Evolutionary conservation across 441 rosid species (phyloP).

Genomic region (Syzygium syzygioides): DNA sequence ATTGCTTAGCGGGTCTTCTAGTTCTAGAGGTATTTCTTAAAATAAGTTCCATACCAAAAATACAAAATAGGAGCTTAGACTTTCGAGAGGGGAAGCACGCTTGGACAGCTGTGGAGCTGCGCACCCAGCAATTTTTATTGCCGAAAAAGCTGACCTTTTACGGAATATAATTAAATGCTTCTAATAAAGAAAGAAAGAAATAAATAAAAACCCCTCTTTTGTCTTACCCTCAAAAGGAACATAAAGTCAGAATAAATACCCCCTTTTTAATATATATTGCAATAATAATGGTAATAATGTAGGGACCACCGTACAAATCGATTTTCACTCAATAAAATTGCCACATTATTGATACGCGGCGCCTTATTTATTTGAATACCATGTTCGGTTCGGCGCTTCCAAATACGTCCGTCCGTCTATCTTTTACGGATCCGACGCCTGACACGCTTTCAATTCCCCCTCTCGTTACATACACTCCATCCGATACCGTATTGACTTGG

Average conservation of each 20-base stretch:
- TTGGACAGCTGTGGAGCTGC: neutral
- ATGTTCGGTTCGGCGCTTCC: fast-evolving
- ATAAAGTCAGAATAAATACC: neutral
- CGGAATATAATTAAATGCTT: neutral
- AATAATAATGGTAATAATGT: neutral
- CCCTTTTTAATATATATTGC: neutral
- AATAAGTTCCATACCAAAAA: neutral
- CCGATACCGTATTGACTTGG: fast-evolving
- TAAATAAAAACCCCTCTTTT: neutral
- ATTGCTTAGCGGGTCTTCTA: neutral
- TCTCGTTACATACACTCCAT: fast-evolving
- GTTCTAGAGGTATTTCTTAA: neutral
- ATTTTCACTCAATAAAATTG: neutral
- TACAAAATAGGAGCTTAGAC: neutral
- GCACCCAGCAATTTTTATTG: neutral
- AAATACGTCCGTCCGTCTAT: fast-evolving
- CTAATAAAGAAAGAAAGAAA: neutral
- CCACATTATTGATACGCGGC: neutral
- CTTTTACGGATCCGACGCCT: fast-evolving
- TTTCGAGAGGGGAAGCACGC: neutral
- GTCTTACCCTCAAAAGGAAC: neutral
- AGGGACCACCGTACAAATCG: neutral
- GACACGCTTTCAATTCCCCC: fast-evolving
- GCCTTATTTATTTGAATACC: neutral
- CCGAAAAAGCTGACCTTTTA: neutral